phyloP scores from a whole-genome alignment of 163 green algal species.

The Chloroidium sp. region DNA sequence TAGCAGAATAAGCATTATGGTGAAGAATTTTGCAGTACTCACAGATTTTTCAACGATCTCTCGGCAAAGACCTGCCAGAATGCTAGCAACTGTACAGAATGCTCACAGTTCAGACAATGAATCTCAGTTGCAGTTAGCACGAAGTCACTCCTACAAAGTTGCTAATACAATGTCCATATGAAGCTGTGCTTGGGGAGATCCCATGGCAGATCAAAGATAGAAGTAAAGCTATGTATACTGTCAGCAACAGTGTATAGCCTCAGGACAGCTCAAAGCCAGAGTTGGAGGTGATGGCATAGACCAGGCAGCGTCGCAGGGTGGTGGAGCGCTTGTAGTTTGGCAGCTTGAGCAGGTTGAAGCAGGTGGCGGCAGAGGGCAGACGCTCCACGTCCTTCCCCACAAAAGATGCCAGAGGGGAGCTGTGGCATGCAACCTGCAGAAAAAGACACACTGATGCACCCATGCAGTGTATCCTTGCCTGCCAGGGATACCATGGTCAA shows the following conservation, averaged over 20 bases:
- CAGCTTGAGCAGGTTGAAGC: slow-evolving; percentile 90
- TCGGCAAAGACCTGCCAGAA: too few relatives aligned
- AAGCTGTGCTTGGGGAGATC: too few relatives aligned
- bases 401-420: slow-evolving; percentile 41
- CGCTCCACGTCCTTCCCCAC: slow-evolving; percentile 68
- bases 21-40: too few relatives aligned
- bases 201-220: too few relatives aligned
- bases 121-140: too few relatives aligned
- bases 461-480: neutral
- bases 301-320: slow-evolving; percentile 63
- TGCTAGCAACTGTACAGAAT: too few relatives aligned
- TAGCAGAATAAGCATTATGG: too few relatives aligned
- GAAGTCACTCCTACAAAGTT: too few relatives aligned
- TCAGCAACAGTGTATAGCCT: neutral
- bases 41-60: too few relatives aligned
- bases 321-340: slow-evolving; percentile 57
- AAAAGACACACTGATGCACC: neutral
- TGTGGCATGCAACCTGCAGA: slow-evolving; percentile 47
- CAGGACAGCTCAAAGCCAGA: slow-evolving; percentile 70
- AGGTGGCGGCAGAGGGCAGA: slow-evolving; percentile 80
- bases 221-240: too few relatives aligned
- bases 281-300: slow-evolving; percentile 58
- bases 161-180: too few relatives aligned
- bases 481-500: neutral
- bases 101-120: too few relatives aligned